Evolutionary conservation across 2,329 filamentous ascomycete genomes (phyloP), one percentile per base, ranked within the genome.

Genomic region (Aspergillus hiratsukae): DNA sequence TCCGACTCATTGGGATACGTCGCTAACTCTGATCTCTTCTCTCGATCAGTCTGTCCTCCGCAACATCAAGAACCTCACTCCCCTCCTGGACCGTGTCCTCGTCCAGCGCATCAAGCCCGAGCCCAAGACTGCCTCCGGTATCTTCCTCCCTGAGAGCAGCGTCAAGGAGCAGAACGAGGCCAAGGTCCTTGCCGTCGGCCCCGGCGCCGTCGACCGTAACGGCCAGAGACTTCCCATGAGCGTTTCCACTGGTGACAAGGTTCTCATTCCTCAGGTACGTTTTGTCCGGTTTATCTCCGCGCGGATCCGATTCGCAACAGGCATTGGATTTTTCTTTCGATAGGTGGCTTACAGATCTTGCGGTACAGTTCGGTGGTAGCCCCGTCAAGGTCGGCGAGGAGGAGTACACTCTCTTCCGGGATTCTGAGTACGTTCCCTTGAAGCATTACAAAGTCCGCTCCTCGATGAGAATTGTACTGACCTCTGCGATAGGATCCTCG

Each of bases 111-210:
- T 97, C 81, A 97, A 97, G 83, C 90, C 93, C 71, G 93, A 97
- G 80, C 78, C 91, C 74, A 97, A 97, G 85, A 99, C 94, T 51
- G 91, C 94, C 69, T 87, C 87, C 72, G 94, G 94, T 71, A 96
- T 99, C 83, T 97, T 95, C 84, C 89, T 99, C 64, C 94, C 94
- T 67, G 94, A 99, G 82, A 92, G 88, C 61, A 90, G 88, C 71
- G 91, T 97, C 73, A 96, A 99, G 85, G 94, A 99, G 78, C 85
- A 97, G 75, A 97, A 97, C 80, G 93, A 97, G 83, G 94, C 90
- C 70, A 92, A 91, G 80, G 94, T 99, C 55, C 82, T 99, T 59
- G 94, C 94, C 61, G 93, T 99, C 62, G 94, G 94, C 54, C 94
- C 94, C 56, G 94, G 94, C 61, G 87, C 82, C 14, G 71, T 96